These are phyloP conservation scores for Nicotiana knightiana DNA, from an alignment of 257 asterid species.

Conservation along the genomic window DNA sequence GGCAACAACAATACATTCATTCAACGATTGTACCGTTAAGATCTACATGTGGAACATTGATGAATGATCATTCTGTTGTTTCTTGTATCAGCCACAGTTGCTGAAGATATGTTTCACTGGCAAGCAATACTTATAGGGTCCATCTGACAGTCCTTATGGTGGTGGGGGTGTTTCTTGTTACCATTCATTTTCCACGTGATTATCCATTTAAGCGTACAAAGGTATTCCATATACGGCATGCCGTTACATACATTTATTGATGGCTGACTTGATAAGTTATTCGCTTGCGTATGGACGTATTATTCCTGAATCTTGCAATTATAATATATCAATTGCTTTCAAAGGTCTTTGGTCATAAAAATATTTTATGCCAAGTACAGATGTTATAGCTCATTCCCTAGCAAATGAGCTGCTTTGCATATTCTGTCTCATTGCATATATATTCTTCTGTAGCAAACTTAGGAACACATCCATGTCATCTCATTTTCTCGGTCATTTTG, in stretches of 20 bases:
- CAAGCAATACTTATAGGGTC: constrained; percentile 42
- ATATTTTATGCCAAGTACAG: not conserved
- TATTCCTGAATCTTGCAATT: not conserved
- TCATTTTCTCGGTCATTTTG: not conserved
- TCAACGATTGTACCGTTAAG: not conserved
- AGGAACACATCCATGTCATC: not conserved
- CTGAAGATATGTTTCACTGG: constrained; percentile 45
- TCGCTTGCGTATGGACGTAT: not conserved
- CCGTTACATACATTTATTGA: not conserved
- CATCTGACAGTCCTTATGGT: constrained; percentile 40
- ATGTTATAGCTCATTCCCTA: not conserved
- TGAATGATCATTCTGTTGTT: not conserved
- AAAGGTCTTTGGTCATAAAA: not conserved
- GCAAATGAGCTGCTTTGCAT: not conserved
- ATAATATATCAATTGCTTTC: not conserved
- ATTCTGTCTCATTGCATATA: not conserved
- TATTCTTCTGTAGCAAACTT: not conserved
- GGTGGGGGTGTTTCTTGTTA: too few species aligned
- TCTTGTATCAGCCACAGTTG: constrained; percentile 30
- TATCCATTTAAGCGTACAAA: constrained; percentile 42
- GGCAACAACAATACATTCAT: too few species aligned
- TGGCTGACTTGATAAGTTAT: not conserved
- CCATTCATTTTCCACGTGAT: constrained; percentile 36
- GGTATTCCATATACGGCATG: constrained; percentile 13
- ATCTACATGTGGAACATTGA: not conserved